Percentiles rank a stretch among this genome's conserved stretches.
Evolutionary conservation across 768 basidiomycete genomes (phyloP).

Genomic region (Rhodotorula taiwanensis): DNA sequence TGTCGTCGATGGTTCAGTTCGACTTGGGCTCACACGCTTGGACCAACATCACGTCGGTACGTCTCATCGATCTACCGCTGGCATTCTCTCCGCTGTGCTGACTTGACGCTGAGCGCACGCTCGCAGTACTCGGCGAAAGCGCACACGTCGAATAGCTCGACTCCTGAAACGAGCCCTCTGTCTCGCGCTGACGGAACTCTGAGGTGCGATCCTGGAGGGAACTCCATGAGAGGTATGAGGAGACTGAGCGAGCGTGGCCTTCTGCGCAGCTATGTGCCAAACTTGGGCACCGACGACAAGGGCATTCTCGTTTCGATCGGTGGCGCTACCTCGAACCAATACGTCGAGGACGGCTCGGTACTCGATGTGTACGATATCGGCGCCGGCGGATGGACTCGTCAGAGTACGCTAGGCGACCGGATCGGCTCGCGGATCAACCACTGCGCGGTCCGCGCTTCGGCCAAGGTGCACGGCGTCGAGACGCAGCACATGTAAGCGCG

Average conservation of each 20-base stretch:
- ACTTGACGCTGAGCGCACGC: background rate
- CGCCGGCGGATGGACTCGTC: conserved; percentile 30
- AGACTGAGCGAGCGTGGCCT: too few relatives aligned
- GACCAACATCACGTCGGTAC: conserved; percentile 23
- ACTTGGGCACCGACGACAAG: conserved; percentile 15
- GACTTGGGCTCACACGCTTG: conserved; percentile 17
- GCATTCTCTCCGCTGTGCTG: background rate
- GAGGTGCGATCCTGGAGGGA: too few relatives aligned
- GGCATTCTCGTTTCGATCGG: conserved; percentile 30
- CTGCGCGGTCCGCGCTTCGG: conserved; percentile 29
- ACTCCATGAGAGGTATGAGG: too few relatives aligned
- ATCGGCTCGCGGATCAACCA: conserved; percentile 30
- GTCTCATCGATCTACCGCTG: background rate
- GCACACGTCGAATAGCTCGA: conserved; percentile 22
- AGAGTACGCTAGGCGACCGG: conserved; percentile 26
- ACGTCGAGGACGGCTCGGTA: conserved; percentile 8
- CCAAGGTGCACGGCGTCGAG: conserved; percentile 31
- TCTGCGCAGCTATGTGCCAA: conserved; percentile 28
- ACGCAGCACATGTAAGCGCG: conserved; percentile 26
- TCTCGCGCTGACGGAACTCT: conserved; percentile 27
- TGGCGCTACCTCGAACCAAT: conserved; percentile 20
- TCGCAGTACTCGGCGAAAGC: conserved; percentile 3
- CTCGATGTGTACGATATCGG: conserved; percentile 20
- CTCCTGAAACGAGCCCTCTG: conserved; percentile 17
- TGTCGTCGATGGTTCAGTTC: conserved; percentile 24